These are phyloP conservation scores for Arabis alpina DNA, from an alignment of 345 rosid species.

Conservation along the genomic window DNA sequence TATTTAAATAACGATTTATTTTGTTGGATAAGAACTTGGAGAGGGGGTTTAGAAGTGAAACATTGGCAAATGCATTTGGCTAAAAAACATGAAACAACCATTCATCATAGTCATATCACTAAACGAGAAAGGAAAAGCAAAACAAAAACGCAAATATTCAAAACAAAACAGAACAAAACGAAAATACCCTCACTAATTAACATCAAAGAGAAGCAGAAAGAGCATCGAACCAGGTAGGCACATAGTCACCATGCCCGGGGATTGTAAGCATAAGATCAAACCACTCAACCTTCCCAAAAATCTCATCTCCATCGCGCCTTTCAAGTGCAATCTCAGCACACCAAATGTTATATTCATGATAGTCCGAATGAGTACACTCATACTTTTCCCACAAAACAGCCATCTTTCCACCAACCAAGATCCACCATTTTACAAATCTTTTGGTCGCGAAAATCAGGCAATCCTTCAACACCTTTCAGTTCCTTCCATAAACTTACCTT, in stretches of 20 bases:
- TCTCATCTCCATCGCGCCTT: slow-evolving; percentile 1
- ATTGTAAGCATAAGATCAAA: neutral
- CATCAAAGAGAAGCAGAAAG: too few relatives aligned
- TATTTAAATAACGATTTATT: neutral
- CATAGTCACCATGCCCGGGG: too few relatives aligned
- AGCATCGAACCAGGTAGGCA: too few relatives aligned
- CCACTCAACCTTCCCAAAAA: slow-evolving; percentile 14
- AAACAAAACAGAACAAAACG: too few relatives aligned
- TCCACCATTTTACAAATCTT: slow-evolving; percentile 10
- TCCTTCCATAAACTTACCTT: slow-evolving; percentile 7
- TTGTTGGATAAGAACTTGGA: neutral
- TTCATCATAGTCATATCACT: too few relatives aligned
- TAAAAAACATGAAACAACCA: too few relatives aligned
- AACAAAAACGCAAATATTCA: too few relatives aligned
- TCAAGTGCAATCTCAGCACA: slow-evolving; percentile 14
- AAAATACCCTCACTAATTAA: too few relatives aligned
- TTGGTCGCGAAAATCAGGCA: neutral
- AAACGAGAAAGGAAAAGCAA: too few relatives aligned
- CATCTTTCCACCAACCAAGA: slow-evolving; percentile 26
- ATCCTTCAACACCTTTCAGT: slow-evolving; percentile 8
- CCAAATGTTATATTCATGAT: neutral
- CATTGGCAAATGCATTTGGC: too few relatives aligned
- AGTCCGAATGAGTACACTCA: neutral
- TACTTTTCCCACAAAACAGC: slow-evolving; percentile 12
- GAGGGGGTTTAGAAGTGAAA: neutral